Percentiles rank a stretch among this genome's conserved stretches.
Conservation (phyloP, 345 rosid genomes). For the Chamaenerion angustifolium region DNA sequence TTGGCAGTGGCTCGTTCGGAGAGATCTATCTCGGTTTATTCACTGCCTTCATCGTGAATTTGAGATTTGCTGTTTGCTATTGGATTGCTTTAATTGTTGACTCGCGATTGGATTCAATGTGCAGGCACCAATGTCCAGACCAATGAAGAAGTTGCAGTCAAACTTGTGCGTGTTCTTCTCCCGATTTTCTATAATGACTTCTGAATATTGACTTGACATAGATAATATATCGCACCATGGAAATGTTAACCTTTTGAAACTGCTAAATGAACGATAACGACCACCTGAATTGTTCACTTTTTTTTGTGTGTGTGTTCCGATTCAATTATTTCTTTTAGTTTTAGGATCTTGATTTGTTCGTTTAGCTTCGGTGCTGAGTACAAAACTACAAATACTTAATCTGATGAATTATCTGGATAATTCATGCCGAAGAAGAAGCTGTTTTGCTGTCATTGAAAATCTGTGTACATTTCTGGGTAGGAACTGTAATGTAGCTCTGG, state of each 20-base stretch:
- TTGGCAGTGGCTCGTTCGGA: constrained; percentile 96
- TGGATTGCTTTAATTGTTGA: constrained; percentile 5
- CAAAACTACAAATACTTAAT: no score
- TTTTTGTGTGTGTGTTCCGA: no score
- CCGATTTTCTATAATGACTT: not conserved
- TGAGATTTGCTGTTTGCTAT: constrained; percentile 1
- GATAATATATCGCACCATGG: no score
- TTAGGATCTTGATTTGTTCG: no score
- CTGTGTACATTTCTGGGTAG: no score
- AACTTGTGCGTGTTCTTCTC: constrained; percentile 57
- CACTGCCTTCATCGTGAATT: not conserved
- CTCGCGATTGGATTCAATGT: constrained; percentile 1
- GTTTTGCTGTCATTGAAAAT: no score
- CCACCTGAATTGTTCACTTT: no score
- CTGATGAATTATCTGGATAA: not conserved
- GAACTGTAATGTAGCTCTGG: no score
- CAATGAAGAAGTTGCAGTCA: constrained; percentile 92
- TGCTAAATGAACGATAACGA: not conserved
- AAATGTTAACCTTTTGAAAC: not conserved
- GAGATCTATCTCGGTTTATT: constrained; percentile 89
- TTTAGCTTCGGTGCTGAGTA: no score
- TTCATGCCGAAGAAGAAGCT: no score
- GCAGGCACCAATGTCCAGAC: constrained; percentile 85
- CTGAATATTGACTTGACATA: no score
- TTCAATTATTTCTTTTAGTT: no score